Evolutionary conservation across 1,284 basidiomycete genomes (phyloP).

Genomic region (Calocybe gambosa): DNA sequence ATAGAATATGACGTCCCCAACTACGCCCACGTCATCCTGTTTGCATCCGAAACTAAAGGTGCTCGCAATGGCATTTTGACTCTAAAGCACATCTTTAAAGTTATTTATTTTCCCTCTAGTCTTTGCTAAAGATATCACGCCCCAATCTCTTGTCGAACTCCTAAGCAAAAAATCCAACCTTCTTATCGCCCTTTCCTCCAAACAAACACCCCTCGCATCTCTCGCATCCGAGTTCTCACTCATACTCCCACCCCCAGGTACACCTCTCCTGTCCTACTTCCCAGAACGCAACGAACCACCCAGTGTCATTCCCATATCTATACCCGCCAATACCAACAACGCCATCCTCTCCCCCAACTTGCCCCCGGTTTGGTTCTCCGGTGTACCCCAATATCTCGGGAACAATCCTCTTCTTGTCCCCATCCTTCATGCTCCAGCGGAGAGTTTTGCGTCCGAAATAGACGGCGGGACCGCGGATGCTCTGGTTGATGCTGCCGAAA

Average conservation of each 20-base stretch:
- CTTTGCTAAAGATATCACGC: constrained; percentile 72
- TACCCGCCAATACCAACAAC: constrained; percentile 34
- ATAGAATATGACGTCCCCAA: constrained; percentile 66
- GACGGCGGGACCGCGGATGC: constrained; percentile 53
- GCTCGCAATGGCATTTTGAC: constrained; percentile 14
- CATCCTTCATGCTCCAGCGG: constrained; percentile 70
- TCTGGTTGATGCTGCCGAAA: constrained; percentile 60
- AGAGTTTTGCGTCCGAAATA: constrained; percentile 66
- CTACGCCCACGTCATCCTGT: constrained; percentile 81
- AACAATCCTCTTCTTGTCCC: constrained; percentile 81
- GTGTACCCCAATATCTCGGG: constrained; percentile 68
- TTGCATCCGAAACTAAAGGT: constrained; percentile 83
- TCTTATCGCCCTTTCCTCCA: constrained; percentile 74
- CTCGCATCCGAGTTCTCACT: constrained; percentile 76
- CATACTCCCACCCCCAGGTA: constrained; percentile 66
- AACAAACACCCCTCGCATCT: constrained; percentile 63
- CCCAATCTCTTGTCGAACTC: constrained; percentile 75
- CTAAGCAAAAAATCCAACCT: constrained; percentile 77
- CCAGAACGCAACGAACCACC: constrained; percentile 56
- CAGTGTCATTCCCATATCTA: constrained; percentile 59
- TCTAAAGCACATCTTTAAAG: background rate
- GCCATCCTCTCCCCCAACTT: constrained; percentile 43
- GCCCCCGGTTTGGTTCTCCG: constrained; percentile 70
- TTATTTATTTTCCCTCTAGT: constrained; percentile 39
- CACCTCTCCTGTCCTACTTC: constrained; percentile 72